phyloP scores from a whole-genome alignment of 2,329 filamentous ascomycete genomes.

The Elsinoe ampelina region DNA sequence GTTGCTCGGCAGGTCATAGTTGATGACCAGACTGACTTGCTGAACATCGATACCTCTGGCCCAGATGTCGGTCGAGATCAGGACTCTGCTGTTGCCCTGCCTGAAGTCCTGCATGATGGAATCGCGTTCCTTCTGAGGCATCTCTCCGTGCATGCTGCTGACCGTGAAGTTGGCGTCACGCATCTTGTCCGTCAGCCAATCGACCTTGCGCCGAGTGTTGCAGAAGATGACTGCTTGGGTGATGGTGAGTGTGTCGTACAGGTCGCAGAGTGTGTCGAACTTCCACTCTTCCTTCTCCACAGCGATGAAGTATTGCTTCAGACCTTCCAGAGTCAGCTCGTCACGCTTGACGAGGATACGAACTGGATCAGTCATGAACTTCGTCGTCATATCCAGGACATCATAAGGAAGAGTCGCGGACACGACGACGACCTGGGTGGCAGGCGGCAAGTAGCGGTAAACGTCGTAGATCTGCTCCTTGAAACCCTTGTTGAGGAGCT shows the following conservation, averaged over 20 bases:
- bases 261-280: slow-evolving; percentile 94
- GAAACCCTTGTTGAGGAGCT: slow-evolving; percentile 85
- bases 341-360: slow-evolving; percentile 97
- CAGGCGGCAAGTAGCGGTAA: slow-evolving; percentile 90
- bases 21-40: slow-evolving; percentile 96
- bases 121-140: slow-evolving; percentile 96
- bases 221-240: slow-evolving; percentile 99
- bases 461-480: slow-evolving; percentile 98
- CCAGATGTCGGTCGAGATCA: slow-evolving; percentile 97
- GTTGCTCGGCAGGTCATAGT: slow-evolving; percentile 96
- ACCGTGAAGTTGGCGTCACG: slow-evolving; percentile 98
- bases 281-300: slow-evolving; percentile 99
- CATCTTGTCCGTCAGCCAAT: slow-evolving; percentile 99
- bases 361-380: slow-evolving; percentile 98
- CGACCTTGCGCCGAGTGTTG: slow-evolving; percentile 97
- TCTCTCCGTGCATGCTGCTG: slow-evolving; percentile 97
- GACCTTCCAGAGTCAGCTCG: slow-evolving; percentile 89
- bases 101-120: slow-evolving; percentile 99
- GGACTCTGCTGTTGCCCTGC: slow-evolving; percentile 87
- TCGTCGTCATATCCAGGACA: slow-evolving; percentile 97
- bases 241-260: slow-evolving; percentile 97
- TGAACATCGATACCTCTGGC: slow-evolving; percentile 98
- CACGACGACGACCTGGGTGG: slow-evolving; percentile 96
- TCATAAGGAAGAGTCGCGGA: slow-evolving; percentile 96
- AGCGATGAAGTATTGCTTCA: slow-evolving; percentile 99